Base-by-base conservation (phyloP, 192 early-diverging fungal genomes). In the Backusella psychrophila region DNA sequence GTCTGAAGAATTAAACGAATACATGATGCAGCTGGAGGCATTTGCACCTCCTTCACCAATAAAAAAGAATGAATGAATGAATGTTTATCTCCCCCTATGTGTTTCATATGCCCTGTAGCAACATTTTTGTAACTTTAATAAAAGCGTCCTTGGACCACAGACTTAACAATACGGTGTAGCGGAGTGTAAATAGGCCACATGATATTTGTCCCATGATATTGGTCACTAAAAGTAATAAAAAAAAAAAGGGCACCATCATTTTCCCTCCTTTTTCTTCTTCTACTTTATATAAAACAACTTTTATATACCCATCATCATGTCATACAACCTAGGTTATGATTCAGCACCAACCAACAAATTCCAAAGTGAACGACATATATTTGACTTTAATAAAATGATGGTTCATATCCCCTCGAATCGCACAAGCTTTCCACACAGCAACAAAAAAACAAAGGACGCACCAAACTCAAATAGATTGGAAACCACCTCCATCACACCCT, bases 301-400 rank as follows among this genome's bases (percentile, higher is more conserved):
- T 52, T 26, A 23, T 26, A 19, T 26, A 23, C 6, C 9, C 19
- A 19, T 59, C 17, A 63, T 63, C 56, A 63, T 63, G 56, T 63
- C 56, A 63, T 63, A 63, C 3, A 26, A 63, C 29, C 2, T 63
- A 63, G 23, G 56, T 7, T 63, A 63, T 63, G 68, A 69, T 38
- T 26, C 39, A 14, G 35, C 21, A 21, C n/a, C 68, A 3, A 41
- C 68, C 2, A n/a, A 21, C 0, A 35, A 69, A 39, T 69, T 69
- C 7, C 35, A 69, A 69, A 69, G 68, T 69, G 68, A 69, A 23
- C 68, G 38, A 11, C 3, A 39, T 41, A 69, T 69, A 17, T 69
- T 69, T 69, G 68, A 69, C 36, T 38, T 41, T 69, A 38, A 35
- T 11, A 14, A 36, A 69, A 69, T 69, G 21, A 12, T 38, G n/a